phyloP scores from a whole-genome alignment of 495 filamentous ascomycete species.

The Podospora pseudoanserina region DNA sequence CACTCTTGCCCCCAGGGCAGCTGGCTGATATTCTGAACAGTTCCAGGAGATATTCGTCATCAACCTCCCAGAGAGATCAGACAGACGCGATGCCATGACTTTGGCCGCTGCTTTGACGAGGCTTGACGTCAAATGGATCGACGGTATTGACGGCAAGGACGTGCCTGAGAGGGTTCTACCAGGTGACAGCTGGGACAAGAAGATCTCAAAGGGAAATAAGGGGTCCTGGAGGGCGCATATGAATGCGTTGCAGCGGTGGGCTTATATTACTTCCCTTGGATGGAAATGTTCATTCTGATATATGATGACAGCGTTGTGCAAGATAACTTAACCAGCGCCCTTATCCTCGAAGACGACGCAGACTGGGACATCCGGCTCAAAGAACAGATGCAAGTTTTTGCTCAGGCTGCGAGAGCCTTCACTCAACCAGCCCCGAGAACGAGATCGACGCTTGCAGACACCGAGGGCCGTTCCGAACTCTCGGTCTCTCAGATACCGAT shows the following conservation, averaged over 20 bases:
- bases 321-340: constrained; percentile 37
- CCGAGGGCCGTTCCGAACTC: constrained; percentile 11
- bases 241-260: constrained; percentile 39
- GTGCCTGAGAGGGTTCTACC: constrained; percentile 37
- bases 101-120: constrained; percentile 51
- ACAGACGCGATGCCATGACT: constrained; percentile 59
- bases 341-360: constrained; percentile 50
- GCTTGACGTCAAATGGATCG: constrained; percentile 53
- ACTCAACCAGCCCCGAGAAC: constrained; percentile 17
- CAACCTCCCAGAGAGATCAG: constrained; percentile 56
- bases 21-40: constrained; percentile 29
- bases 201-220: constrained; percentile 34
- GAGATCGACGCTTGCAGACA: not conserved
- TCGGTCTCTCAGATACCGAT: not conserved
- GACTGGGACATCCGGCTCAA: constrained; percentile 50
- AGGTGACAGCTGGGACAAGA: constrained; percentile 18
- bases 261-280: too few species aligned
- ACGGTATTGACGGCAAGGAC: constrained; percentile 46
- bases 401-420: constrained; percentile 32
- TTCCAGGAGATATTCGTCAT: constrained; percentile 61
- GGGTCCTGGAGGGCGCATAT: constrained; percentile 49
- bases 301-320: constrained; percentile 27
- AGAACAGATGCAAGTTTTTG: constrained; percentile 40
- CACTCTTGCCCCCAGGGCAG: not conserved
- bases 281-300: not conserved